These are phyloP conservation scores for Serendipita sp. DNA, from an alignment of 768 basidiomycete species.

Conservation along the genomic window DNA sequence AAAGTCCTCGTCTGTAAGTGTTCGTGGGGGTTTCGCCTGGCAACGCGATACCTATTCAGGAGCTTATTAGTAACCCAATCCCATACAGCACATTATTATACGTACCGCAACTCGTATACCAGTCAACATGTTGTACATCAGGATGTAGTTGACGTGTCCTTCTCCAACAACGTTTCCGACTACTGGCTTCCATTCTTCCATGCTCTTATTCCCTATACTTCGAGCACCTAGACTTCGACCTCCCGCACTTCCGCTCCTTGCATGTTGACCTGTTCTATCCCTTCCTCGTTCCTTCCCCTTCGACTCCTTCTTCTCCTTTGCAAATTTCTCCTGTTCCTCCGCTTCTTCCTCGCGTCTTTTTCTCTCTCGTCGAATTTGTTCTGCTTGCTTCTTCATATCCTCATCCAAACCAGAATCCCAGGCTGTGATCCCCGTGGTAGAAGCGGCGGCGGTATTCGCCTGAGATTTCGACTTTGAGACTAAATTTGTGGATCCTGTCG, in stretches of 20 bases:
- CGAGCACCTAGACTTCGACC: conserved; percentile 6
- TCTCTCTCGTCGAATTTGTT: conserved; percentile 68
- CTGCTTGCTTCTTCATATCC: conserved; percentile 80
- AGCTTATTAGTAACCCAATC: conserved; percentile 10
- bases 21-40: conserved; percentile 84
- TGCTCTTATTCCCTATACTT: not conserved
- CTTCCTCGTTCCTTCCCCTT: conserved; percentile 15
- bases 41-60: conserved; percentile 68
- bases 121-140: conserved; percentile 99
- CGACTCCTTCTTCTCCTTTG: conserved; percentile 11
- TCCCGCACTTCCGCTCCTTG: not conserved
- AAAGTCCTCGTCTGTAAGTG: conserved; percentile 76
- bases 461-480: conserved; percentile 13
- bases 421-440: conserved; percentile 24
- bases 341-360: conserved; percentile 55
- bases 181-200: conserved; percentile 40
- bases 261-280: conserved; percentile 13
- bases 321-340: conserved; percentile 35
- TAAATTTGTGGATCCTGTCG: conserved; percentile 35
- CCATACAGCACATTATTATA: conserved; percentile 9
- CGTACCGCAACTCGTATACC: conserved; percentile 88
- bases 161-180: conserved; percentile 97
- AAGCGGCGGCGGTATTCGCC: conserved; percentile 14
- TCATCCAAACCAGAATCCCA: conserved; percentile 43
- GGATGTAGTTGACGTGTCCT: conserved; percentile 93